These are phyloP conservation scores for Cladosporium sp. DNA, from an alignment of 2,329 filamentous ascomycete species.

Conservation along the genomic window DNA sequence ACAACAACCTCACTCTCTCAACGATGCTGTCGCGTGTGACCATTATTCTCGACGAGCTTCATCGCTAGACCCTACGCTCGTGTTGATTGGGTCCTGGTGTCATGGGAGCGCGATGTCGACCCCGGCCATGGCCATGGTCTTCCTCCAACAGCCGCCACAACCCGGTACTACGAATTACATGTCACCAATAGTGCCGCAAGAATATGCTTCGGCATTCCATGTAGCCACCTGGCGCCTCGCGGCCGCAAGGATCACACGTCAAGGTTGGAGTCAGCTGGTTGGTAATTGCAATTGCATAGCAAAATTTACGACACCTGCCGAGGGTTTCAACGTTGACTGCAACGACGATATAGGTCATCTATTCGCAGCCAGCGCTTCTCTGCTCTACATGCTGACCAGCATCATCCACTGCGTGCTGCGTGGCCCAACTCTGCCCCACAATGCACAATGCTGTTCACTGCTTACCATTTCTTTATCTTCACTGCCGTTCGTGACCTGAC, in stretches of 20 bases:
- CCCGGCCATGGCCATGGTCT: neutral
- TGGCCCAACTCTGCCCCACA: neutral
- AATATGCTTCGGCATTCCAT: neutral
- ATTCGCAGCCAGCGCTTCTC: constrained; percentile 5
- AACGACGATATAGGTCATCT: constrained; percentile 1
- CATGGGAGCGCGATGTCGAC: neutral
- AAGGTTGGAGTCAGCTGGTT: neutral
- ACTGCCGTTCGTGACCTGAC: neutral
- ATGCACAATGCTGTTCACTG: constrained; percentile 8
- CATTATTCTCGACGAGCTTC: neutral
- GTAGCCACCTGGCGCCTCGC: neutral
- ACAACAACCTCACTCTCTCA: neutral
- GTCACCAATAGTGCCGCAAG: neutral
- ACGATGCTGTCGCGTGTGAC: neutral
- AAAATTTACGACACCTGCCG: neutral
- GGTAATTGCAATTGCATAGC: neutral
- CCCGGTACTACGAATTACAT: neutral
- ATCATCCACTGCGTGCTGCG: neutral
- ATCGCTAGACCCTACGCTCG: neutral
- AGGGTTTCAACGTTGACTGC: neutral
- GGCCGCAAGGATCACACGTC: neutral
- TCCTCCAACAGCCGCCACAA: neutral
- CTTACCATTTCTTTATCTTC: constrained; percentile 2
- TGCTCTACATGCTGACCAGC: neutral
- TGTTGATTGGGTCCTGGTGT: neutral